Evolutionary conservation across 345 rosid genomes (phyloP).

Genomic region (Odontarrhena argentea): DNA sequence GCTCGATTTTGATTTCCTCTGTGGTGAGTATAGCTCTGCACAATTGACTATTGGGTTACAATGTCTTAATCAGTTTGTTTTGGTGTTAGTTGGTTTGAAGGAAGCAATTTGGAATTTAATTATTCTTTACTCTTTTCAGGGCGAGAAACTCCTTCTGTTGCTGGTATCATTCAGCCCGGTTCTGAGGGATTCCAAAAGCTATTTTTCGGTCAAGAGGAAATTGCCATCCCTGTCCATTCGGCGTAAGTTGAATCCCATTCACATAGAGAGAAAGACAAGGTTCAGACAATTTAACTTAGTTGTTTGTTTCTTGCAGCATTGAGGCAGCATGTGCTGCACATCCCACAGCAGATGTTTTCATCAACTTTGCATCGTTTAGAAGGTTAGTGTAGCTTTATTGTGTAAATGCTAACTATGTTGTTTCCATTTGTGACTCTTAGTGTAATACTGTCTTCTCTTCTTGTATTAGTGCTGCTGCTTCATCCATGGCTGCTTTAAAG

Average conservation of each 20-base stretch:
- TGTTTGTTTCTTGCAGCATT: constrained; percentile 55
- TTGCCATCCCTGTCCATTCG: constrained; percentile 94
- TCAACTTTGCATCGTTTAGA: constrained; percentile 92
- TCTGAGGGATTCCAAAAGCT: constrained; percentile 97
- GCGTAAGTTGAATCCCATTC: constrained; percentile 47
- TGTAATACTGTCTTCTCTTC: constrained; percentile 2
- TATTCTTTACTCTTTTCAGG: constrained; percentile 47
- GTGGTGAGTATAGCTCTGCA: constrained; percentile 52
- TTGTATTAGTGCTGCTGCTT: constrained; percentile 84
- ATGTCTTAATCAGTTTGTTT: background rate
- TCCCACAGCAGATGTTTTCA: constrained; percentile 96
- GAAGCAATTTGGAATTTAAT: background rate
- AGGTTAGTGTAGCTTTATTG: constrained; percentile 47
- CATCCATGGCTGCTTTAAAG: constrained; percentile 93
- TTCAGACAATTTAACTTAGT: background rate
- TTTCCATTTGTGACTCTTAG: constrained; percentile 18
- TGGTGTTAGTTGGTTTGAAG: background rate
- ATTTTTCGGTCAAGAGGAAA: constrained; percentile 98
- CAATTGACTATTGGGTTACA: background rate
- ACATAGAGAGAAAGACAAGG: background rate
- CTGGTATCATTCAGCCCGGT: constrained; percentile 93
- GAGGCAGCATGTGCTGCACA: constrained; percentile 95
- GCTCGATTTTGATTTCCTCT: constrained; percentile 99
- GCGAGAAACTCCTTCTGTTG: constrained; percentile 95
- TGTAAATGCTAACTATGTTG: background rate